Conservation (phyloP, 352 stramenopile genomes). For the Albugo laibachii region DNA sequence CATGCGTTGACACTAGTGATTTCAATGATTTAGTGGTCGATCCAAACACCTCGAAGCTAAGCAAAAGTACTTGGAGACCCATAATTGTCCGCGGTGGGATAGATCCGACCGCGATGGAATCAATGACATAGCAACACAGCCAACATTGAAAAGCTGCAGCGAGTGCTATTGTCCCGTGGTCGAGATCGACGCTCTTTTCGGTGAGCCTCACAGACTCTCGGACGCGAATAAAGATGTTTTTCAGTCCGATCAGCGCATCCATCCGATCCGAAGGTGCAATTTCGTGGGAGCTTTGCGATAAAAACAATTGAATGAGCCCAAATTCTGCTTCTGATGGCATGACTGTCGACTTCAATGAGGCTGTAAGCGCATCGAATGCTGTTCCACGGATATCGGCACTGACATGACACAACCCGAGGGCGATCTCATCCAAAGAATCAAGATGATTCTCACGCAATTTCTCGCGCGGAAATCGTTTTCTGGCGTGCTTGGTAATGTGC, state of each 20-base stretch:
- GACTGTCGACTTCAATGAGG: slow-evolving; percentile 60
- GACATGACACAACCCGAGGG: slow-evolving; percentile 30
- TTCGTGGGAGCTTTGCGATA: slow-evolving; percentile 54
- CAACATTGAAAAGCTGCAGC: slow-evolving; percentile 36
- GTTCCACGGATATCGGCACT: slow-evolving; percentile 31
- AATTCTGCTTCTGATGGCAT: slow-evolving; percentile 37
- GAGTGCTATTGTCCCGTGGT: slow-evolving; percentile 13
- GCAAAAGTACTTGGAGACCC: slow-evolving; percentile 41
- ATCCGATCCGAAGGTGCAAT: slow-evolving; percentile 40
- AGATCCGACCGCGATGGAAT: slow-evolving; percentile 36
- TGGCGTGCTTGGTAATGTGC: slow-evolving; percentile 59
- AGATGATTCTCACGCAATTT: slow-evolving; percentile 17
- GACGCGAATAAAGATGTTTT: slow-evolving; percentile 53
- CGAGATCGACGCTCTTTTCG: slow-evolving; percentile 12
- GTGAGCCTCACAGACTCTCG: slow-evolving; percentile 38
- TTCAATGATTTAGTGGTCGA: slow-evolving; percentile 7
- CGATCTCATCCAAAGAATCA: slow-evolving; percentile 28
- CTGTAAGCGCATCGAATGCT: slow-evolving; percentile 60
- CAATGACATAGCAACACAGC: slow-evolving; percentile 43
- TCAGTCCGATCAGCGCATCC: slow-evolving; percentile 54
- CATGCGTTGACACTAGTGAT: slow-evolving; percentile 25
- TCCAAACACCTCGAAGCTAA: slow-evolving; percentile 39
- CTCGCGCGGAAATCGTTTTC: slow-evolving; percentile 38
- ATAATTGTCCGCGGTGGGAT: slow-evolving; percentile 49
- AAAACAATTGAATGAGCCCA: slow-evolving; percentile 31